Conservation (phyloP, 768 basidiomycete species). For the Termitomyces sp. region DNA sequence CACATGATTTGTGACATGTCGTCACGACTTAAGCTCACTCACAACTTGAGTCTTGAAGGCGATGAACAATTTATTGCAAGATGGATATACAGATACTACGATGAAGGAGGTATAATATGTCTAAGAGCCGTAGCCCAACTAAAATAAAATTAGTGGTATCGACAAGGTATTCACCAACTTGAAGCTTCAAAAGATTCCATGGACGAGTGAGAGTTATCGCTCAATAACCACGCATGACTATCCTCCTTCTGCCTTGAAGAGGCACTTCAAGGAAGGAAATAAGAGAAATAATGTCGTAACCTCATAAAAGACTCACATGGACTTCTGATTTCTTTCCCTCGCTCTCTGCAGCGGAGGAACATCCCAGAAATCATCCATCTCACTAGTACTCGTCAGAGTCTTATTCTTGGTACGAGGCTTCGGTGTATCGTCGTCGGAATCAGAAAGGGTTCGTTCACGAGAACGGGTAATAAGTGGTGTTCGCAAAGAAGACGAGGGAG, state of each 20-base stretch:
- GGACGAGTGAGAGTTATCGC: slow-evolving; percentile 19
- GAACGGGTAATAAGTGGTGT: not conserved
- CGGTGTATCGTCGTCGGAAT: slow-evolving; percentile 10
- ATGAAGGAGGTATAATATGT: not conserved
- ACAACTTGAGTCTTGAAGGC: no score
- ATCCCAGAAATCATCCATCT: not conserved
- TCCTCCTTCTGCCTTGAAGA: not conserved
- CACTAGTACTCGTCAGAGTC: not conserved
- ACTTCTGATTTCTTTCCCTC: not conserved
- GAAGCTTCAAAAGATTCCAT: slow-evolving; percentile 2
- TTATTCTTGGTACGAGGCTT: slow-evolving; percentile 2
- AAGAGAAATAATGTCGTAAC: not conserved
- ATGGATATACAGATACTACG: not conserved
- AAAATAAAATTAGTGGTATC: not conserved
- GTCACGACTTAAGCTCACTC: no score
- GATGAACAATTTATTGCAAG: not conserved
- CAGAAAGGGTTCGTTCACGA: not conserved
- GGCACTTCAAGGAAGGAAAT: not conserved
- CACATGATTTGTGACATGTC: not conserved
- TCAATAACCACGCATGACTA: slow-evolving; percentile 23
- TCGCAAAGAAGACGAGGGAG: not conserved
- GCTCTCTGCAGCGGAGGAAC: slow-evolving; percentile 8
- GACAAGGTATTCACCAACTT: not conserved
- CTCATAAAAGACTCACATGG: not conserved
- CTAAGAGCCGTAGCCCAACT: not conserved